A percentile compares a stretch with the other conserved stretches of the same genome.
These are phyloP conservation scores for Phlebopus sp. DNA, from an alignment of 1,284 basidiomycete species.

Conservation along the genomic window DNA sequence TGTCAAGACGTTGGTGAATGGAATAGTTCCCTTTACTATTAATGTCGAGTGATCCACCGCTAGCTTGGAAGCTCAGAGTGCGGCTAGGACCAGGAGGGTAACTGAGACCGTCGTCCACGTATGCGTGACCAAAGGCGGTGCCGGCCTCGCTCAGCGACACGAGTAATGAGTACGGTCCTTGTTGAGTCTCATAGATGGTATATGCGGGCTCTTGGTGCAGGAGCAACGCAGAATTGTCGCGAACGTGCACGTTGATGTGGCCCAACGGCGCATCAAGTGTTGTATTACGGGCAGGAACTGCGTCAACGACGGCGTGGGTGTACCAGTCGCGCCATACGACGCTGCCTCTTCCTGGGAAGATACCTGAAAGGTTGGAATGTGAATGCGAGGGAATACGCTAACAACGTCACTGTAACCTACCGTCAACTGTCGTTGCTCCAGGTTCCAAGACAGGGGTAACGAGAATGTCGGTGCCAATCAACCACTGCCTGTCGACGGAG, in stretches of 20 bases:
- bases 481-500: conserved; percentile 60
- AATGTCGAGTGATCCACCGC: conserved; percentile 34
- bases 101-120: conserved; percentile 50
- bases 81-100: conserved; percentile 48
- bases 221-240: conserved; percentile 42
- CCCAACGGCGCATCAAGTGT: conserved; percentile 52
- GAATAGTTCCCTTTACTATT: conserved; percentile 39
- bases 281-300: conserved; percentile 31
- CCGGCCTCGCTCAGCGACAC: conserved; percentile 40
- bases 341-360: conserved; percentile 54
- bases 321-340: conserved; percentile 72
- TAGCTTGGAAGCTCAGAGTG: conserved; percentile 40
- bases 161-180: conserved; percentile 41
- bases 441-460: conserved; percentile 68
- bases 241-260: conserved; percentile 62
- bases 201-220: conserved; percentile 42
- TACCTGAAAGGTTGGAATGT: conserved; percentile 31
- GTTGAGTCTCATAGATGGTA: conserved; percentile 44
- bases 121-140: conserved; percentile 42
- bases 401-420: conserved; percentile 15
- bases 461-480: conserved; percentile 63
- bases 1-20: conserved; percentile 38
- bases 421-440: conserved; percentile 45
- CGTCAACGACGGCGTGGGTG: conserved; percentile 51
- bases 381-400: background rate